Evolutionary conservation across 208 protist genomes (phyloP).

Genomic region (Trypanosoma platydactyli): DNA sequence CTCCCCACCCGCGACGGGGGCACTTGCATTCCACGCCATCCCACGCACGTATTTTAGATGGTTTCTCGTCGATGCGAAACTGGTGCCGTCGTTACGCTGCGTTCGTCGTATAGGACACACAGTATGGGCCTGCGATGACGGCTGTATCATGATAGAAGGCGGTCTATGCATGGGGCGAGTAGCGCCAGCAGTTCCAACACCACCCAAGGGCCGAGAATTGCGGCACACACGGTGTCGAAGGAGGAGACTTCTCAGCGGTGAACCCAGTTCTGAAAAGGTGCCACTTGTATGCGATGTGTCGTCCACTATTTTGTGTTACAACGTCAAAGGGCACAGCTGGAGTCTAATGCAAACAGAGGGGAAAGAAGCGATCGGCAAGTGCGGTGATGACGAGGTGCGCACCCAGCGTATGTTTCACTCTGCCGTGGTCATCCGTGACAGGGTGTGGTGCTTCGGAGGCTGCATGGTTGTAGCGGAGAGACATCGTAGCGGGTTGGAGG

Average conservation of each 20-base stretch:
- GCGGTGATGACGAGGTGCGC: neutral
- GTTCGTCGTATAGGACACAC: conserved; percentile 10
- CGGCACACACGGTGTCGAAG: neutral
- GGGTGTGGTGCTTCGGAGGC: conserved; percentile 35
- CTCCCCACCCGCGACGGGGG: neutral
- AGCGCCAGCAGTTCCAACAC: neutral
- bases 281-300: neutral
- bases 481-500: neutral
- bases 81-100: neutral
- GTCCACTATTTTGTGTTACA: conserved; percentile 2
- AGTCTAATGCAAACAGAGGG: conserved; percentile 1
- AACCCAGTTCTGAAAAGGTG: neutral
- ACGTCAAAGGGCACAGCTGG: conserved; percentile 10
- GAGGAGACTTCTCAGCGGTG: neutral
- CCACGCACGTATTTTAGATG: conserved; percentile 13
- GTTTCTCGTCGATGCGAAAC: neutral
- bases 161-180: neutral
- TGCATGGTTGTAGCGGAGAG: conserved; percentile 8
- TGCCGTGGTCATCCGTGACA: conserved; percentile 26
- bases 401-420: conserved; percentile 28
- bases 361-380: neutral
- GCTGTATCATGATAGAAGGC: conserved; percentile 7
- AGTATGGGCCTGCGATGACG: neutral
- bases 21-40: conserved; percentile 1
- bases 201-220: neutral